These are phyloP conservation scores for Petrea volubilis DNA, from an alignment of 257 asterid genomes.

Conservation along the genomic window DNA sequence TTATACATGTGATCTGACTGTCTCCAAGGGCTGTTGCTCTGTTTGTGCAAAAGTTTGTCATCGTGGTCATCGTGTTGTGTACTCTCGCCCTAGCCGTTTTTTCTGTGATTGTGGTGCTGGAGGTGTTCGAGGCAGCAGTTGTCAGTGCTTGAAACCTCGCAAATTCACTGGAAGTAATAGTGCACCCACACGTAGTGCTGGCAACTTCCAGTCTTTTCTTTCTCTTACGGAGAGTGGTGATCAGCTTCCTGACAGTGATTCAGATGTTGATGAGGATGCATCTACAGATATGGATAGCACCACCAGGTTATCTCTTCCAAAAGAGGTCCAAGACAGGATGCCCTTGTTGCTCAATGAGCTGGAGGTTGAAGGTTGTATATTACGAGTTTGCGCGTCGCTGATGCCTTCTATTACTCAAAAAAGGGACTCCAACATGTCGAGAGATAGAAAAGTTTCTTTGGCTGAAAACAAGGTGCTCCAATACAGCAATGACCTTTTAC, in stretches of 20 bases:
- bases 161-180: slow-evolving; percentile 66
- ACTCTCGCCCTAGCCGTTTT: slow-evolving; percentile 98
- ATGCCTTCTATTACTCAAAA: slow-evolving; percentile 70
- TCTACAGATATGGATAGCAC: slow-evolving; percentile 64
- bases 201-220: slow-evolving; percentile 74
- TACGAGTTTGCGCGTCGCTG: slow-evolving; percentile 72
- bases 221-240: slow-evolving; percentile 76
- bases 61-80: slow-evolving; percentile 98
- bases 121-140: slow-evolving; percentile 95
- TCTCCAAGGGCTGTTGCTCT: slow-evolving; percentile 98
- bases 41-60: slow-evolving; percentile 99
- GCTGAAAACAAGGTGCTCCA: slow-evolving; percentile 71
- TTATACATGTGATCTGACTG: slow-evolving; percentile 95
- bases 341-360: slow-evolving; percentile 68
- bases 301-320: slow-evolving; percentile 62
- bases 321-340: slow-evolving; percentile 80
- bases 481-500: slow-evolving; percentile 70
- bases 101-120: slow-evolving; percentile 99
- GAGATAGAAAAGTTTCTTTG: slow-evolving; percentile 64
- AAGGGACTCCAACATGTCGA: slow-evolving; percentile 64
- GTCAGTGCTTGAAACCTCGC: slow-evolving; percentile 97
- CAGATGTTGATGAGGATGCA: slow-evolving; percentile 85
- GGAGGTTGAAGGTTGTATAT: slow-evolving; percentile 70
- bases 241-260: slow-evolving; percentile 94
- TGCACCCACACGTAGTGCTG: slow-evolving; percentile 56